A percentile compares a stretch with the other conserved stretches of the same genome.
Conservation (phyloP, 495 filamentous ascomycete genomes). For the Aspergillus indologenus region DNA sequence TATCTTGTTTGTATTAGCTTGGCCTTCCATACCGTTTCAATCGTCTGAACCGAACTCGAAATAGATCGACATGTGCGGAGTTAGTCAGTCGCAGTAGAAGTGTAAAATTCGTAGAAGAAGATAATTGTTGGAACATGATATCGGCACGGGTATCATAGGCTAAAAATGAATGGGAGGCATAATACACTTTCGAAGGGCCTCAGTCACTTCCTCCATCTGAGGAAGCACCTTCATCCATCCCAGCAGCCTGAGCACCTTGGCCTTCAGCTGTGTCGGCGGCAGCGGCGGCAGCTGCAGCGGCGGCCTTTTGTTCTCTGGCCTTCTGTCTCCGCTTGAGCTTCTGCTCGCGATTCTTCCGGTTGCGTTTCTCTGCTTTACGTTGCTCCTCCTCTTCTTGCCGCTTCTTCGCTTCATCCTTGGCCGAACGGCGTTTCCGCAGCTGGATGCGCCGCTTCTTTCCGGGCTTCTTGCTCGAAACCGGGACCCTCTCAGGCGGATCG, state of each 20-base stretch:
- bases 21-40: background rate
- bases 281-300: constrained; percentile 26
- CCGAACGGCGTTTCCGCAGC: constrained; percentile 35
- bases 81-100: background rate
- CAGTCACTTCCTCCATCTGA: constrained; percentile 25
- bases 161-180: background rate
- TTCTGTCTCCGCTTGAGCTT: constrained; percentile 48
- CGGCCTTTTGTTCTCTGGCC: constrained; percentile 43
- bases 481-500: constrained; percentile 27
- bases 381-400: constrained; percentile 18
- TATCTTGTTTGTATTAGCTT: constrained; percentile 3
- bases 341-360: constrained; percentile 44
- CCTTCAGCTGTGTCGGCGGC: constrained; percentile 15
- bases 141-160: constrained; percentile 25
- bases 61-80: background rate
- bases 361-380: constrained; percentile 39
- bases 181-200: background rate
- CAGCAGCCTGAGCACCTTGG: background rate
- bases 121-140: background rate
- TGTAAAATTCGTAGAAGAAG: background rate
- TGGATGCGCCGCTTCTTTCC: constrained; percentile 47
- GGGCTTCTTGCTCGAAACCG: constrained; percentile 42
- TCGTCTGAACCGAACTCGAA: background rate
- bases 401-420: constrained; percentile 32
- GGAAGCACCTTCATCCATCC: constrained; percentile 18